Evolutionary conservation across 352 stramenopile genomes (phyloP).

Genomic region (Pythium plurisporium): DNA sequence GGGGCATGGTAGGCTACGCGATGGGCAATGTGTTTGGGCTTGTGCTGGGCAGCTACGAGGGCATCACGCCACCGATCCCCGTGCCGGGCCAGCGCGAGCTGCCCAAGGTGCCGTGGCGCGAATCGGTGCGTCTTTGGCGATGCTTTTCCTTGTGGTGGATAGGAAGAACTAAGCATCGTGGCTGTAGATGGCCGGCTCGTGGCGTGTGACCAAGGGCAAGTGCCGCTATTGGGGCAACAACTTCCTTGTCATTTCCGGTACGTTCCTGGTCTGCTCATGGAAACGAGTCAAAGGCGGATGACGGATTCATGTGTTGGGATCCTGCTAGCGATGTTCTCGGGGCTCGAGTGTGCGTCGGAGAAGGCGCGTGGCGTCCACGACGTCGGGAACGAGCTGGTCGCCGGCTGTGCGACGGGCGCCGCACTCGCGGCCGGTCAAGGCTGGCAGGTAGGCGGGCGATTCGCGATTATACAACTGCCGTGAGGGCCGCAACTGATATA

Average conservation of each 20-base stretch:
- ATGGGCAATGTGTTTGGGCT: slow-evolving; percentile 80
- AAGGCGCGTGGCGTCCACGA: slow-evolving; percentile 94
- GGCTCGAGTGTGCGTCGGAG: slow-evolving; percentile 92
- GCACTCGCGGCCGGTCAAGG: slow-evolving; percentile 92
- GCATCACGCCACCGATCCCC: slow-evolving; percentile 75
- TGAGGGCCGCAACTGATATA: too few species aligned
- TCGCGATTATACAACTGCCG: too few species aligned
- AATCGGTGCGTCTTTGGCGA: slow-evolving; percentile 41
- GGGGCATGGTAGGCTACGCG: slow-evolving; percentile 46
- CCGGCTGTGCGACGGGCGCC: slow-evolving; percentile 94
- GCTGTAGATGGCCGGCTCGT: slow-evolving; percentile 56
- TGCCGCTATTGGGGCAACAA: slow-evolving; percentile 85
- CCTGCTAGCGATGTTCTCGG: slow-evolving; percentile 88
- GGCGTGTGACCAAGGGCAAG: slow-evolving; percentile 67
- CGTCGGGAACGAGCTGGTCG: slow-evolving; percentile 92
- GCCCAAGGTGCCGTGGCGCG: slow-evolving; percentile 72
- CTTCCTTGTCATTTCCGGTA: slow-evolving; percentile 82
- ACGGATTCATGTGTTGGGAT: neutral
- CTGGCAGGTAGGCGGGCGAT: slow-evolving; percentile 74
- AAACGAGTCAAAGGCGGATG: neutral
- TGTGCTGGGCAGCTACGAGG: slow-evolving; percentile 81
- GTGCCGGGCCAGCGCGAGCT: slow-evolving; percentile 75
- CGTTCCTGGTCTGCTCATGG: neutral
- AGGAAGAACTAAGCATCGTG: too few species aligned
- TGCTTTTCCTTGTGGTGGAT: neutral